Evolutionary conservation across 148 eudicot genomes (phyloP).

Genomic region (Pharnaceum exiguum): DNA sequence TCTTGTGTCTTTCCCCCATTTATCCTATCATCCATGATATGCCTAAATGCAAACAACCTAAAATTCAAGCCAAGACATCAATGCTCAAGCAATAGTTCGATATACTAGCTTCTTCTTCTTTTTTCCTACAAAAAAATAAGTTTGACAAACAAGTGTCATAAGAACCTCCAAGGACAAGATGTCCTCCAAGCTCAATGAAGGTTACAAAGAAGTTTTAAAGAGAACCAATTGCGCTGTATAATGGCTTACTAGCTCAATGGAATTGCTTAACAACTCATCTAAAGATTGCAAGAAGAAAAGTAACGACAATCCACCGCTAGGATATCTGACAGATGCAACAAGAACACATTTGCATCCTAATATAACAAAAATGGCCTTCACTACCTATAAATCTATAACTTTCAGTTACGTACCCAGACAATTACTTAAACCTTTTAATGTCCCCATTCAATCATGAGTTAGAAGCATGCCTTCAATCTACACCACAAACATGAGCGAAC

Average conservation of each 20-base stretch:
- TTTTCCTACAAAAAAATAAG: background rate
- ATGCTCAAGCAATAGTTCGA: constrained; percentile 2
- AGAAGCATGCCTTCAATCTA: background rate
- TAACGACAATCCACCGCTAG: background rate
- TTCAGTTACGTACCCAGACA: too few relatives aligned
- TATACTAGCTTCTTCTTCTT: too few relatives aligned
- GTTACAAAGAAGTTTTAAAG: too few relatives aligned
- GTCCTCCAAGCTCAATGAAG: too few relatives aligned
- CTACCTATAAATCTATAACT: background rate
- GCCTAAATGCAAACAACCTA: too few relatives aligned
- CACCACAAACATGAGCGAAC: constrained; percentile 6
- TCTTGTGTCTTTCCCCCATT: too few relatives aligned
- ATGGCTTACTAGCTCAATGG: background rate
- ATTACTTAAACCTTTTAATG: background rate
- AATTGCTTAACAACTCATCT: background rate
- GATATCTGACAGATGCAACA: background rate
- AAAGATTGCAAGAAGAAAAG: background rate
- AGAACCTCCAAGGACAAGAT: background rate
- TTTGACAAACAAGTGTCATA: background rate
- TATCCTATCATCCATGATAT: too few relatives aligned
- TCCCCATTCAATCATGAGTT: background rate
- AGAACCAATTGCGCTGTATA: too few relatives aligned
- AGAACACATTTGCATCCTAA: background rate
- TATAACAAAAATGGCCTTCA: background rate
- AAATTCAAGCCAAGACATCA: too few relatives aligned